Evolutionary conservation across 2,329 filamentous ascomycete genomes (phyloP).

Genomic region (Aureobasidium melanogenum): DNA sequence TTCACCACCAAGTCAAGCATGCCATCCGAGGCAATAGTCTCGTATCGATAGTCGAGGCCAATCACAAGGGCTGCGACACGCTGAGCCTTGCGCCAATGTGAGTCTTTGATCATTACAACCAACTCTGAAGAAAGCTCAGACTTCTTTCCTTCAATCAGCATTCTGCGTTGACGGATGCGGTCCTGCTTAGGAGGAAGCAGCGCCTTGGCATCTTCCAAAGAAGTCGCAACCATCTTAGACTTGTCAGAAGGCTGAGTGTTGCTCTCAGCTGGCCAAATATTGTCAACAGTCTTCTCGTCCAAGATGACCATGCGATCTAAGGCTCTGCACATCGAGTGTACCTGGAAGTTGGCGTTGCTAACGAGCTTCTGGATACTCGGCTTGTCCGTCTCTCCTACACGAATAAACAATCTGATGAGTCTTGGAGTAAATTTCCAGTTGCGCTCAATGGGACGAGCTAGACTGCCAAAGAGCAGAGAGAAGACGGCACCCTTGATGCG

Average conservation of each 20-base stretch:
- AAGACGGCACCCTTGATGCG: conserved; percentile 94
- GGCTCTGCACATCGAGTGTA: conserved; percentile 86
- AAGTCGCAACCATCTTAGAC: conserved; percentile 23
- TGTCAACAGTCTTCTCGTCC: conserved; percentile 59
- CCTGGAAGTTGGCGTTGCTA: conserved; percentile 67
- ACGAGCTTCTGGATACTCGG: conserved; percentile 88
- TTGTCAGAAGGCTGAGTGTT: conserved; percentile 11
- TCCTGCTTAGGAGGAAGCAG: conserved; percentile 59
- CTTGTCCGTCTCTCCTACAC: conserved; percentile 83
- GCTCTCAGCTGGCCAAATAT: conserved; percentile 53
- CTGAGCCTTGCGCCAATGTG: conserved; percentile 94
- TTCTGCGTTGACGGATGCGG: conserved; percentile 66
- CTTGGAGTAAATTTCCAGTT: conserved; percentile 94
- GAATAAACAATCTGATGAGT: conserved; percentile 83
- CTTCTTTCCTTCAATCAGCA: conserved; percentile 76
- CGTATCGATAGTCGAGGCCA: conserved; percentile 85
- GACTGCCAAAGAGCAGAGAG: conserved; percentile 76
- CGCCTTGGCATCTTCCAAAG: conserved; percentile 48
- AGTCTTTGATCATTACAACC: conserved; percentile 63
- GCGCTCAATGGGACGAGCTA: conserved; percentile 76
- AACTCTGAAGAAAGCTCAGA: conserved; percentile 70
- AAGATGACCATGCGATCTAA: conserved; percentile 80
- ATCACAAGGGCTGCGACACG: conserved; percentile 84
- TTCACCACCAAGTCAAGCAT: conserved; percentile 75
- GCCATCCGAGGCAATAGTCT: conserved; percentile 69